Base-by-base conservation (phyloP, 1,284 basidiomycete species). In the Ceratobasidium sp. region DNA sequence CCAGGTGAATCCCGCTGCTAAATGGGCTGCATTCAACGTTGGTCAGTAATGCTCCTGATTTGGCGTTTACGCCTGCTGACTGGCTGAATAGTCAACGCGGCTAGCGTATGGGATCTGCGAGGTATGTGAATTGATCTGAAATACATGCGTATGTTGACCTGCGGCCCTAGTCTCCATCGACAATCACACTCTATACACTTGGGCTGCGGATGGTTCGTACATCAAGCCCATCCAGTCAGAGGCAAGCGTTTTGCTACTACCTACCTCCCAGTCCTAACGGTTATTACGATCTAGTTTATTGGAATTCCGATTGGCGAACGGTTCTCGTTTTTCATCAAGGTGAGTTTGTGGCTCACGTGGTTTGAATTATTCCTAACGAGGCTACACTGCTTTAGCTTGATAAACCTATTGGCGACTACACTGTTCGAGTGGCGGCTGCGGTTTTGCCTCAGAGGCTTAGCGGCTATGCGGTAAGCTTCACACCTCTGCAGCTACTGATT, bases 201-300 rank as follows among this genome's bases (percentile, higher is more conserved):
- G 56, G 33, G 71, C 77, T 20, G 77, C 77, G 20, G 77, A 77
- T 61, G 77, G 77, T 13, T 66, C 75, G 15, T 77, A 67, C 20
- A 74, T 75, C 42, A 31, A 69, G 28, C 67, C 73, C 1, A 74
- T 75, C 6, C 37, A 67, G 33, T 74, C 74, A 37, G 77, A 77
- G 42, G 77, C 76, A n/a, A 76, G 37, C 20, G 15, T 10, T 39
- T 26, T 20, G 11, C 20, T 45, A 20, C 5, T 33, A 17, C 10
- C 23, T 20, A n/a, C 17, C 17, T 61, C 20, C 31, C 17, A 3
- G 13, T 23, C 5, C 26, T 60, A 28, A 45, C 31, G 26, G 3
- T 1, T 42, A 8, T 2, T 28, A 6, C 23, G n/a, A n/a, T n/a
- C n/a, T n/a, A 76, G 75, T 58, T 53, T 26, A 58, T 77, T 45